phyloP scores from a whole-genome alignment of 805 yeast species.

The Candida tammaniensis region DNA sequence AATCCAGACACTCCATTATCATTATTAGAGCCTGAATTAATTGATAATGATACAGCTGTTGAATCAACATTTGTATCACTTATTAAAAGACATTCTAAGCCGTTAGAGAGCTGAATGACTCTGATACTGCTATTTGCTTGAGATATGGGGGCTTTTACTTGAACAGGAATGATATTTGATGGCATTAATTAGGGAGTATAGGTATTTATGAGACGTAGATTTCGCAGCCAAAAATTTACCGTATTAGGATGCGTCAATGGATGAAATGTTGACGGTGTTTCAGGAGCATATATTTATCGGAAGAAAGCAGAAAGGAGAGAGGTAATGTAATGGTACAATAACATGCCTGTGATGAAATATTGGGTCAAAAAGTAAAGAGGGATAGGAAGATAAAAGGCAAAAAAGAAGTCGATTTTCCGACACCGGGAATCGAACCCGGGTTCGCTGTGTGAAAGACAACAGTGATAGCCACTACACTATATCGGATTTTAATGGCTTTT shows the following conservation, averaged over 20 bases:
- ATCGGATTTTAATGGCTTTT: slow-evolving; percentile 43
- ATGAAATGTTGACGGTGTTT: neutral
- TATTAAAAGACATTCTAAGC: slow-evolving; percentile 62
- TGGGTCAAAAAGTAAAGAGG: too few relatives aligned
- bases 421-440: slow-evolving; percentile 88
- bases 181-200: neutral
- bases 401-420: slow-evolving; percentile 45
- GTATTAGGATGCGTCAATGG: slow-evolving; percentile 8
- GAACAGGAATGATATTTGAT: slow-evolving; percentile 1
- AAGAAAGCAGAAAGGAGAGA: neutral
- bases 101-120: slow-evolving; percentile 59
- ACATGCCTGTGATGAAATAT: neutral
- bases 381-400: neutral
- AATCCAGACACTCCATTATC: slow-evolving; percentile 71
- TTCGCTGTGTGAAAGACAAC: slow-evolving; percentile 54
- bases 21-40: slow-evolving; percentile 75
- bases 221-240: slow-evolving; percentile 9
- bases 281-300: neutral
- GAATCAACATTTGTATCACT: slow-evolving; percentile 69
- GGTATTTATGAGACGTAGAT: neutral
- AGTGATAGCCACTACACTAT: slow-evolving; percentile 55
- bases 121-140: slow-evolving; percentile 40
- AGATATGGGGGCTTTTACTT: slow-evolving; percentile 31
- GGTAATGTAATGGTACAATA: neutral
- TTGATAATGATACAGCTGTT: slow-evolving; percentile 70